These are phyloP conservation scores for Rhododendron ferrugineum DNA, from an alignment of 148 eudicot genomes.

Conservation along the genomic window DNA sequence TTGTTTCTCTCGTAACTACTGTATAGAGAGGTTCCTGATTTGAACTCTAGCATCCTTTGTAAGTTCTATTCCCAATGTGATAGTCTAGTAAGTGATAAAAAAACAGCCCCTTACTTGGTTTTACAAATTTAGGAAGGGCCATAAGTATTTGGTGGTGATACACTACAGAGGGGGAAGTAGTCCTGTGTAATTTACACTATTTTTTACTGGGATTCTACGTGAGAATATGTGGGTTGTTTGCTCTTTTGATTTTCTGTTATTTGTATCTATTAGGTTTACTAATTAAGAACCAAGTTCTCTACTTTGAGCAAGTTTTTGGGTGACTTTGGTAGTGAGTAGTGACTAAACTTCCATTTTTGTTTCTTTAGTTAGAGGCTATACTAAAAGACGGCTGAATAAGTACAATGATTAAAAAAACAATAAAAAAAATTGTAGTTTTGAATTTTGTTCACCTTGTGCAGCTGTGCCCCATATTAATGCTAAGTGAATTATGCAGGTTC, in stretches of 20 bases:
- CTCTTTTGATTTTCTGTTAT: background rate
- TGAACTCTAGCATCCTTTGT: background rate
- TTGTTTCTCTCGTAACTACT: background rate
- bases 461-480: conserved; percentile 1
- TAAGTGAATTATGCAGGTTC: conserved; percentile 39
- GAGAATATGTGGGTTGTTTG: background rate
- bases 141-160: background rate
- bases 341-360: background rate
- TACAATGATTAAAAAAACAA: background rate
- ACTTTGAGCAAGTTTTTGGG: background rate
- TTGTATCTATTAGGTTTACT: background rate
- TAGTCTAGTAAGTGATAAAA: background rate
- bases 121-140: background rate
- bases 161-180: background rate
- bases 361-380: background rate
- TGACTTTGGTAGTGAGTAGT: background rate
- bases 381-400: background rate
- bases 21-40: background rate
- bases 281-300: background rate
- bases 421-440: background rate
- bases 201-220: background rate
- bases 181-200: background rate
- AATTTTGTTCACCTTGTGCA: background rate
- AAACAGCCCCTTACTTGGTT: background rate
- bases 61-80: background rate